Conservation (phyloP, 495 filamentous ascomycete species). For the Xylaria palmicola region DNA sequence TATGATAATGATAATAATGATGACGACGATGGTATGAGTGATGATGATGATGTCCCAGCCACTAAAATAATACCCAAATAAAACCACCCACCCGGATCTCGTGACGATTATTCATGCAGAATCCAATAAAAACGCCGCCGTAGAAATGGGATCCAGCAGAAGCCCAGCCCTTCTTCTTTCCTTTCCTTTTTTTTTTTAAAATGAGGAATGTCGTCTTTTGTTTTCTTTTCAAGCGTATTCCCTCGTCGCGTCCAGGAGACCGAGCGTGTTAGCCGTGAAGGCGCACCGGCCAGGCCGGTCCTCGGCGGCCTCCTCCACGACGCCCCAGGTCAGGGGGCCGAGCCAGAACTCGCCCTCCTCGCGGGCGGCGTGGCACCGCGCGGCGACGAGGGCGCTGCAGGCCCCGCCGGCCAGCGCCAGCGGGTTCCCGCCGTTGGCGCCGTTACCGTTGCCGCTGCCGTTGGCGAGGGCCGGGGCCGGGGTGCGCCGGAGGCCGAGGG, state of each 20-base stretch:
- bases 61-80: no score
- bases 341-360: constrained; percentile 27
- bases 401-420: constrained; percentile 37
- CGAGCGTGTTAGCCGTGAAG: constrained; percentile 31
- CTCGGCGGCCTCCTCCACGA: constrained; percentile 35
- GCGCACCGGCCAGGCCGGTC: constrained; percentile 36
- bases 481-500: constrained; percentile 33
- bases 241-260: constrained; percentile 33
- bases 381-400: constrained; percentile 44
- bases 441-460: constrained; percentile 10
- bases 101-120: no score
- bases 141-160: no score
- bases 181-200: no score
- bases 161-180: no score
- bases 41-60: no score
- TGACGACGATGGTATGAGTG: no score
- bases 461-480: constrained; percentile 23
- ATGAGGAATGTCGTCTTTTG: background rate
- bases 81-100: no score
- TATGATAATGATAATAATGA: no score
- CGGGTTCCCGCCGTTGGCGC: constrained; percentile 39
- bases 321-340: constrained; percentile 38
- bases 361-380: constrained; percentile 35
- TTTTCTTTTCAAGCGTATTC: constrained; percentile 35
- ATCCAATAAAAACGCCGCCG: no score